phyloP scores from a whole-genome alignment of 306 rosid species.

The Citrullus mucosospermus region DNA sequence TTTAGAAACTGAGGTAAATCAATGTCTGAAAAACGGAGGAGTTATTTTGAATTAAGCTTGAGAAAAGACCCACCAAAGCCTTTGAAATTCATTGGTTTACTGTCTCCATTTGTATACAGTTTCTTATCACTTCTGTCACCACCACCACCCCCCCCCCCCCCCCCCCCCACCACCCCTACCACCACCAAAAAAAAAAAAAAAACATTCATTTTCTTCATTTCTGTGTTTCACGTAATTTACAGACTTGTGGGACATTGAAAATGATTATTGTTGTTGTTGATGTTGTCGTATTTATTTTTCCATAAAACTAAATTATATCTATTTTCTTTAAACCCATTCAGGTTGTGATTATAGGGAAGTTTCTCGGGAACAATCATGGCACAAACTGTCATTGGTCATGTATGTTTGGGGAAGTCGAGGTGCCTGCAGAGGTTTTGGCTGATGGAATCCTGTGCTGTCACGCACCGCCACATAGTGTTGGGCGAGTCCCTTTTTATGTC shows the following conservation, averaged over 20 bases:
- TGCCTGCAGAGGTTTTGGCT: conserved; percentile 61
- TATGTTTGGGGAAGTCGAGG: conserved; percentile 95
- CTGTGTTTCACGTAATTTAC: not conserved
- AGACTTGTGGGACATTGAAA: not conserved
- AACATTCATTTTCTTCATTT: not conserved
- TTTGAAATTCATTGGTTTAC: not conserved
- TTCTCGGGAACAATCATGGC: conserved; percentile 37
- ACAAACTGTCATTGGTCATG: conserved; percentile 58
- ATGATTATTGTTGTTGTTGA: not conserved
- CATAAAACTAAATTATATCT: conserved; percentile 1
- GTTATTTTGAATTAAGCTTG: not conserved
- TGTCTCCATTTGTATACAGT: not conserved
- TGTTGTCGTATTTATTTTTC: too few relatives aligned
- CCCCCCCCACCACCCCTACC: too few relatives aligned
- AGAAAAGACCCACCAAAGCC: not conserved
- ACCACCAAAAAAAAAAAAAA: too few relatives aligned
- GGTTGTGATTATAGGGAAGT: conserved; percentile 65
- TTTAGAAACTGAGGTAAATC: conserved; percentile 46
- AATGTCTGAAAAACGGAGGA: conserved; percentile 8
- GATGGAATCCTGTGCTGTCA: conserved; percentile 67
- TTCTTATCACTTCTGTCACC: not conserved
- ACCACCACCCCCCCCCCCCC: not conserved
- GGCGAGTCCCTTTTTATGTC: conserved; percentile 74
- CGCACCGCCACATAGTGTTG: conserved; percentile 58
- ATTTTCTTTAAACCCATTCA: conserved; percentile 21